phyloP scores from a whole-genome alignment of 2,329 filamentous ascomycete genomes.

The Monilinia vaccinii-corymbosi region DNA sequence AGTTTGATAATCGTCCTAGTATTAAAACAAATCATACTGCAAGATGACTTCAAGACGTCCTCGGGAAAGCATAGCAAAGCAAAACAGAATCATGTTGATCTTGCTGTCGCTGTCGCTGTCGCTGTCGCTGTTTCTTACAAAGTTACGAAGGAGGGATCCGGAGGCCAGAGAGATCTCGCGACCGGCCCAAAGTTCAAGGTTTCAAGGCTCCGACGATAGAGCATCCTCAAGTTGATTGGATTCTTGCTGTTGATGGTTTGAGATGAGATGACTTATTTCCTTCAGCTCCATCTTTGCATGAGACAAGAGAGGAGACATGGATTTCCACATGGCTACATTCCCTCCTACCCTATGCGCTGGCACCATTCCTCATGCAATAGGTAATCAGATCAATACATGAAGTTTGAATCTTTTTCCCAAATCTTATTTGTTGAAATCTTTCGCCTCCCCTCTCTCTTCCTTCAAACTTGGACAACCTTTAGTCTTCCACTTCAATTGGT shows the following conservation, averaged over 20 bases:
- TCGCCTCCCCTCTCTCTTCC: not conserved
- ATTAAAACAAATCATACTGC: not conserved
- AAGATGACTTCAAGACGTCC: constrained; percentile 6
- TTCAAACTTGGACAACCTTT: not conserved
- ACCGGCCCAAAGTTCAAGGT: not conserved
- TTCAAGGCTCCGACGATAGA: not conserved
- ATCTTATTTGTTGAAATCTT: not conserved
- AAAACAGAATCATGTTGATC: not conserved
- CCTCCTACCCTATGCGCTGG: constrained; percentile 5
- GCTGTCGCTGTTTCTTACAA: not conserved
- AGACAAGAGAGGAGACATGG: not conserved
- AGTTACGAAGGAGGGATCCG: no score
- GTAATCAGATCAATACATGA: not conserved
- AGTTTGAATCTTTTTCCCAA: not conserved
- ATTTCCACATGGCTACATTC: not conserved
- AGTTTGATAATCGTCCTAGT: no score
- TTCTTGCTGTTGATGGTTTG: not conserved
- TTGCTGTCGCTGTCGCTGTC: not conserved
- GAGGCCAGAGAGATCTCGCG: not conserved
- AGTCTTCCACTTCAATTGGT: not conserved
- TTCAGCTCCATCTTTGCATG: not conserved
- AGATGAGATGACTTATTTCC: not conserved
- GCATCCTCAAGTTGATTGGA: not conserved
- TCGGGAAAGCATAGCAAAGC: not conserved
- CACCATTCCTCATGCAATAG: constrained; percentile 3